phyloP scores from a whole-genome alignment of 2,329 filamentous ascomycete species.

The Aspergillus tubingensis region DNA sequence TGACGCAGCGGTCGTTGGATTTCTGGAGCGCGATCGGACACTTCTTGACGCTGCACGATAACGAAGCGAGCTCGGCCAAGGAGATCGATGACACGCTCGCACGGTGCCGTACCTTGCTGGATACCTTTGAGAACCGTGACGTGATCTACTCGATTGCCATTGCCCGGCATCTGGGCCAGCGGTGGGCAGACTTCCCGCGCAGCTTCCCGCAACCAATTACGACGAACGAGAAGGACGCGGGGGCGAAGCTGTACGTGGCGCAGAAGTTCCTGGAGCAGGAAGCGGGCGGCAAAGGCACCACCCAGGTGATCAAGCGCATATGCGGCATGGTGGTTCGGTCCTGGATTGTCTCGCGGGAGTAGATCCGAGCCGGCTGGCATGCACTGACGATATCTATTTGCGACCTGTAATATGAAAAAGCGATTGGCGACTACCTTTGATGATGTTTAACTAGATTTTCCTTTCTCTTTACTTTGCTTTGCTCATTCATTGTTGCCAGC shows the following conservation, averaged over 20 bases:
- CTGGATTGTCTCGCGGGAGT: constrained; percentile 49
- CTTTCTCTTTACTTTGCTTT: constrained; percentile 8
- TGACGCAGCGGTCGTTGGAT: constrained; percentile 65
- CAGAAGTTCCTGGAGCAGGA: constrained; percentile 70
- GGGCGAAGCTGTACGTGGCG: constrained; percentile 67
- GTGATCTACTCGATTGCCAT: constrained; percentile 87
- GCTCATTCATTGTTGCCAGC: too few relatives aligned
- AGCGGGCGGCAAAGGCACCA: constrained; percentile 68
- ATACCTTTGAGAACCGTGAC: constrained; percentile 82
- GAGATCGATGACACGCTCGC: constrained; percentile 67
- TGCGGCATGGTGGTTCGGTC: constrained; percentile 67
- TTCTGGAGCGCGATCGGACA: constrained; percentile 82
- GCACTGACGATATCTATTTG: constrained; percentile 20
- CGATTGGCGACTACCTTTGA: constrained; percentile 19
- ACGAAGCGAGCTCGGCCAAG: constrained; percentile 54
- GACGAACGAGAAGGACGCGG: constrained; percentile 66
- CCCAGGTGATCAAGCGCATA: constrained; percentile 70
- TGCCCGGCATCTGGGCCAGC: constrained; percentile 71
- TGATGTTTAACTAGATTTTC: constrained; percentile 23
- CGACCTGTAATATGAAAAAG: constrained; percentile 24
- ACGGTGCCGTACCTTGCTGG: constrained; percentile 69
- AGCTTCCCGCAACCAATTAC: constrained; percentile 58
- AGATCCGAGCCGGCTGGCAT: constrained; percentile 12
- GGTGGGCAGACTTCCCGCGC: constrained; percentile 61
- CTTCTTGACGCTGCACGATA: constrained; percentile 67